Conservation (phyloP, 2,329 filamentous ascomycete species). For the Cladorrhinum sp. region DNA sequence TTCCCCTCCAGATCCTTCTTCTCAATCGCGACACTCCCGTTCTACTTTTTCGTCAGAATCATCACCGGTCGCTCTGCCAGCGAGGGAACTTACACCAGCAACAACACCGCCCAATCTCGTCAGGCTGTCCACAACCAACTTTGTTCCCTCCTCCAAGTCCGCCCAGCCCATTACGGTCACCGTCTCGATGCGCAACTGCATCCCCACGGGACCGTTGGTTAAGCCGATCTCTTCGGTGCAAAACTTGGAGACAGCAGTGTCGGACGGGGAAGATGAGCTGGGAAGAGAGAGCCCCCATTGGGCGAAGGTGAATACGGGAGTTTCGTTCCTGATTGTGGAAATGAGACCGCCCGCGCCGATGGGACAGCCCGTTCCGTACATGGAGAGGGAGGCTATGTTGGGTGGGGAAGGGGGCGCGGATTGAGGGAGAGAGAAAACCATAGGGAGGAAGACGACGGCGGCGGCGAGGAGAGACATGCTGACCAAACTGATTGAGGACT, state of each 20-base stretch:
- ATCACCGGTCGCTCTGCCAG: not conserved
- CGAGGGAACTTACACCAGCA: slow-evolving; percentile 16
- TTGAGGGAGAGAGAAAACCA: not conserved
- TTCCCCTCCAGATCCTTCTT: slow-evolving; percentile 8
- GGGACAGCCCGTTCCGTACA: slow-evolving; percentile 26
- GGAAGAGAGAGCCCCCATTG: slow-evolving; percentile 24
- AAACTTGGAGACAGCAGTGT: slow-evolving; percentile 23
- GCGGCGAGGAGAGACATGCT: too few relatives aligned
- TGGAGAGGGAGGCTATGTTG: slow-evolving; percentile 18
- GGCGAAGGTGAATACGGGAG: slow-evolving; percentile 24
- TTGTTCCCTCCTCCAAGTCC: slow-evolving; percentile 16
- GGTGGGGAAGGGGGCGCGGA: not conserved
- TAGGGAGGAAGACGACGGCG: not conserved
- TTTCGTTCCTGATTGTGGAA: slow-evolving; percentile 19
- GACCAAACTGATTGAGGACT: too few relatives aligned
- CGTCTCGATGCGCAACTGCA: slow-evolving; percentile 23
- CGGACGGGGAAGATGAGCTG: not conserved
- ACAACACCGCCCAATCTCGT: slow-evolving; percentile 18
- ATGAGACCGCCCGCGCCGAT: slow-evolving; percentile 24
- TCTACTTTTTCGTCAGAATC: not conserved
- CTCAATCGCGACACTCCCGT: slow-evolving; percentile 8
- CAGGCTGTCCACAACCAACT: slow-evolving; percentile 19
- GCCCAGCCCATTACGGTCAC: slow-evolving; percentile 22
- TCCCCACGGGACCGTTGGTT: slow-evolving; percentile 23
- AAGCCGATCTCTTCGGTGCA: slow-evolving; percentile 26